Evolutionary conservation across 2,329 filamentous ascomycete species (phyloP), one percentile per base, ranked within the genome.

Genomic region (Periglandula ipomoeae): DNA sequence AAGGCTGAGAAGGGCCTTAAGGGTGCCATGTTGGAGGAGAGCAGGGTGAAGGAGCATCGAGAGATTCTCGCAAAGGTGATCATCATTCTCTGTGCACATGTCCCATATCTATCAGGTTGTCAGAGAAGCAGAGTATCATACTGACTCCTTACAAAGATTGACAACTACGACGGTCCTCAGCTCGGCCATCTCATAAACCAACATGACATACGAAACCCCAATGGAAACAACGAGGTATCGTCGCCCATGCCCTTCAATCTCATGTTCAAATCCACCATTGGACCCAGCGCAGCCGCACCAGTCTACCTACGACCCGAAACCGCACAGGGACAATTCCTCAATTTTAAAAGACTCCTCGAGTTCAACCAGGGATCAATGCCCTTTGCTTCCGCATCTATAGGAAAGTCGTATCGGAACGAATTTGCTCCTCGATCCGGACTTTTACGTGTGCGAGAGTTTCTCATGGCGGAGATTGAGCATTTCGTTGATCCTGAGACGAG

Each of bases 391-490:
- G 93, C 93, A 41, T 95, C 88, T 34, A 94, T 98, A 65, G 93
- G 93, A 69, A 95, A 95, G 71, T 96, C 91, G 2, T 97, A 95
- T 79, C 83, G 93, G 61, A 98, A 98, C 66, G 93, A 98, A 65
- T 96, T 98, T 59, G 96, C 93, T 0, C 93, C 93, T 9, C 82
- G 93, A 48, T 81, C 88, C 55, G 93, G 93, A 69, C 82, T 98
- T 37, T 72, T 98, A 50, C 86, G 93, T 58, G 93, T 98, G 39
- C 87, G 93, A 59, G 93, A 98, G 68, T 97, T 98, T 72, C 71
- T 96, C 59, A 97, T 98, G 93, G 93, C 91, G 22, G 93, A 98
- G 71, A 95, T 98, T 59, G 93, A 98, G 73, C 93, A 98, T 69
- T 98, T 88, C 64, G 93, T 98, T 57, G 93, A 98, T 61, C 93